Evolutionary conservation across 2,329 filamentous ascomycete genomes (phyloP).

Genomic region (Sporothrix luriei): DNA sequence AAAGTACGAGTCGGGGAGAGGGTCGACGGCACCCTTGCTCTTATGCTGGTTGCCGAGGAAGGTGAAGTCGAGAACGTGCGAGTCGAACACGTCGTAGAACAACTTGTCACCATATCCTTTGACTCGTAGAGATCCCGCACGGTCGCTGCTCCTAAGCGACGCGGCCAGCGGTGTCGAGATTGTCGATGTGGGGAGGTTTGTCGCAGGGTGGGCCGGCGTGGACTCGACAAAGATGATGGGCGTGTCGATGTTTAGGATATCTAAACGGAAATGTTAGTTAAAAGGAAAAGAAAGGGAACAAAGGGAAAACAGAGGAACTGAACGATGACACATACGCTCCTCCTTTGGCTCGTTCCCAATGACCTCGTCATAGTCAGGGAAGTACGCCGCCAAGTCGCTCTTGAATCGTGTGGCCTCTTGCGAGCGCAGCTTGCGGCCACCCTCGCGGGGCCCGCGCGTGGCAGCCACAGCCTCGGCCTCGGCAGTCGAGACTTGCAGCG

Average conservation of each 20-base stretch:
- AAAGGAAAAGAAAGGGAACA: background rate
- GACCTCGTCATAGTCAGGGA: conserved; percentile 91
- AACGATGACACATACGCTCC: conserved; percentile 62
- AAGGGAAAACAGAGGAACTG: background rate
- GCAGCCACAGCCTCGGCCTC: conserved; percentile 47
- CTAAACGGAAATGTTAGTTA: conserved; percentile 48
- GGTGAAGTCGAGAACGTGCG: conserved; percentile 59
- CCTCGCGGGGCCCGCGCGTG: conserved; percentile 45
- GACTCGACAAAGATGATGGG: conserved; percentile 70
- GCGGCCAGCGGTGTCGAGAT: conserved; percentile 31
- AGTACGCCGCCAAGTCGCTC: conserved; percentile 88
- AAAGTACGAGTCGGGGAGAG: conserved; percentile 59
- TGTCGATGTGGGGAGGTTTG: conserved; percentile 34
- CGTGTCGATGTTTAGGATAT: conserved; percentile 72
- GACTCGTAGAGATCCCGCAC: conserved; percentile 45
- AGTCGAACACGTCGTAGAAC: conserved; percentile 59
- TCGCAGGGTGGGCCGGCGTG: conserved; percentile 41
- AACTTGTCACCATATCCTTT: conserved; percentile 59
- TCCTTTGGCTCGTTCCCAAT: conserved; percentile 83
- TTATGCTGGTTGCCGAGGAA: conserved; percentile 54
- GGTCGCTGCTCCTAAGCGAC: conserved; percentile 27
- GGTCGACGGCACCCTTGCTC: conserved; percentile 53
- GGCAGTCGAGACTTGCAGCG: conserved; percentile 54
- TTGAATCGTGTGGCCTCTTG: conserved; percentile 84
- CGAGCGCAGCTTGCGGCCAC: conserved; percentile 78